Evolutionary conservation across 805 yeast genomes (phyloP).

Genomic region (Saccharomycopsis malanga): DNA sequence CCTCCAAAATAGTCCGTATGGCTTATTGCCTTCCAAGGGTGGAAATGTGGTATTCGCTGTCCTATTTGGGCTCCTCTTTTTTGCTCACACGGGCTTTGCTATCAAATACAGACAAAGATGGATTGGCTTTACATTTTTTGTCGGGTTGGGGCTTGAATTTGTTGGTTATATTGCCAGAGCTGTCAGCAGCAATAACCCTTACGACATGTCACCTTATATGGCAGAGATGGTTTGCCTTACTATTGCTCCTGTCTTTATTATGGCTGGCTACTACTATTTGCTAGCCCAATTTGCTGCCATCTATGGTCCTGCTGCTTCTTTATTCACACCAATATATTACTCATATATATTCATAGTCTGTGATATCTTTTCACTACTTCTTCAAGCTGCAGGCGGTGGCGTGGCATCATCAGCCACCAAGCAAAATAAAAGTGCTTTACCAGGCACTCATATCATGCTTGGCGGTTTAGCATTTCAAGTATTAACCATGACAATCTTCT

Average conservation of each 20-base stretch:
- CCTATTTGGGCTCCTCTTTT: slow-evolving; percentile 43
- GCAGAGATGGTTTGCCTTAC: slow-evolving; percentile 64
- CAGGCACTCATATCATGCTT: slow-evolving; percentile 60
- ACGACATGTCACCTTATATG: slow-evolving; percentile 38
- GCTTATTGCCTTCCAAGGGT: slow-evolving; percentile 37
- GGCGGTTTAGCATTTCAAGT: slow-evolving; percentile 77
- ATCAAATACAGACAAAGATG: slow-evolving; percentile 52
- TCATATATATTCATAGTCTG: slow-evolving; percentile 57
- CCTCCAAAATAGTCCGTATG: neutral
- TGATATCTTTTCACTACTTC: slow-evolving; percentile 54
- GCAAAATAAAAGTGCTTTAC: slow-evolving; percentile 1
- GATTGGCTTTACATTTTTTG: slow-evolving; percentile 51
- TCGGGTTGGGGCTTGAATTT: slow-evolving; percentile 55
- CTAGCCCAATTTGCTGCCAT: slow-evolving; percentile 60
- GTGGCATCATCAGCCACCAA: slow-evolving; percentile 27
- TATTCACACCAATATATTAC: slow-evolving; percentile 34
- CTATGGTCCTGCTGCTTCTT: slow-evolving; percentile 50
- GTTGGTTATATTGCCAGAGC: slow-evolving; percentile 61
- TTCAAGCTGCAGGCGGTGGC: slow-evolving; percentile 79
- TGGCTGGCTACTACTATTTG: slow-evolving; percentile 74
- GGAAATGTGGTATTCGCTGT: slow-evolving; percentile 53
- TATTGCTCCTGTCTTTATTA: slow-evolving; percentile 72
- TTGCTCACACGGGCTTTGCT: slow-evolving; percentile 37
- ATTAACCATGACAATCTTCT: slow-evolving; percentile 54
- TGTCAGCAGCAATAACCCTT: slow-evolving; percentile 33